Conservation (phyloP, 257 asterid species). For the Knoxia roxburghii region DNA sequence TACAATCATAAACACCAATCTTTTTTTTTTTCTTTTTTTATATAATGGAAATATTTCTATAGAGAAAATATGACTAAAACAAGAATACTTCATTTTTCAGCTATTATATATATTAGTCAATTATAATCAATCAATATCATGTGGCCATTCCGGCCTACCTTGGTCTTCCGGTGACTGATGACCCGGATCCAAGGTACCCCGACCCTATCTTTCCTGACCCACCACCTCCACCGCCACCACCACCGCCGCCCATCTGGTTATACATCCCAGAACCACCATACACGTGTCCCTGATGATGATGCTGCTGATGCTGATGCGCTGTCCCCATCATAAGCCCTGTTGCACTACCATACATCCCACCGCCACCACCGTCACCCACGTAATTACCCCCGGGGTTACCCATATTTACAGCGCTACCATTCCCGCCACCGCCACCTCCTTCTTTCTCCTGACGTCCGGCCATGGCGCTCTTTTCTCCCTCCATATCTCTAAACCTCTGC, state of each 20-base stretch:
- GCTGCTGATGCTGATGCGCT: slow-evolving; percentile 23
- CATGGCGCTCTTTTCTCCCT: slow-evolving; percentile 52
- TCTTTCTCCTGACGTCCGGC: slow-evolving; percentile 36
- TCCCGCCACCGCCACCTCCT: slow-evolving; percentile 18
- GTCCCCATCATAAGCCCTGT: slow-evolving; percentile 24
- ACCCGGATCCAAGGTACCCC: slow-evolving; percentile 30
- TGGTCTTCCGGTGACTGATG: slow-evolving; percentile 28
- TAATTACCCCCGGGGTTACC: slow-evolving; percentile 29
- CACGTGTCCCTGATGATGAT: slow-evolving; percentile 27
- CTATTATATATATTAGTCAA: slow-evolving; percentile 12
- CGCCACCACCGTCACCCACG: slow-evolving; percentile 28
- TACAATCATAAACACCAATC: slow-evolving; percentile 10
- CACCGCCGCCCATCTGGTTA: slow-evolving; percentile 18
- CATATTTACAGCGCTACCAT: slow-evolving; percentile 35
- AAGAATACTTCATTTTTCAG: neutral
- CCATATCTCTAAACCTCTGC: slow-evolving; percentile 50
- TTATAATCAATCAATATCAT: neutral
- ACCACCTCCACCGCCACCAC: slow-evolving; percentile 11
- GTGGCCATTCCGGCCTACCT: slow-evolving; percentile 21
- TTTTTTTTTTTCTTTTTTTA: neutral
- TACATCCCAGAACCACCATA: slow-evolving; percentile 25
- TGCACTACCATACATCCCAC: slow-evolving; percentile 23
- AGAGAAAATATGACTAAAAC: neutral
- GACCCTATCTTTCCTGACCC: slow-evolving; percentile 35
- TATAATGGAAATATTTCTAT: neutral